Conservation (phyloP, 2,329 filamentous ascomycete species). For the Exophiala viscosa region DNA sequence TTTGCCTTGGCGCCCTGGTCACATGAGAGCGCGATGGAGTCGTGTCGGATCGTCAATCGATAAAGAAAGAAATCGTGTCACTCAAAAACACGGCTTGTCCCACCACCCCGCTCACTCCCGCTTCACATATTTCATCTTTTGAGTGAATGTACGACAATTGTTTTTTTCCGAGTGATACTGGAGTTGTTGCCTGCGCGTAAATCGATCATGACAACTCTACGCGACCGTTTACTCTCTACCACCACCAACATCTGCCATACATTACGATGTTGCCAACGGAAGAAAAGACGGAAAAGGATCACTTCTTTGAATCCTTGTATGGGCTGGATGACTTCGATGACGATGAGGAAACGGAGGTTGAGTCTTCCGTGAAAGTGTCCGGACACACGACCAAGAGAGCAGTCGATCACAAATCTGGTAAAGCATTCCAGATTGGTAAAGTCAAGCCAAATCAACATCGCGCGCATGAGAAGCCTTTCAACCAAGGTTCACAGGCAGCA, state of each 20-base stretch:
- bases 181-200: not conserved
- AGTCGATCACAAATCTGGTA: not conserved
- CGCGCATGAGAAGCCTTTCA: too few species aligned
- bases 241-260: not conserved
- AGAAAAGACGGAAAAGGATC: slow-evolving; percentile 24
- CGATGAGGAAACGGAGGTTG: slow-evolving; percentile 29
- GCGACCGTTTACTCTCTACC: not conserved
- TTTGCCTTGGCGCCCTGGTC: not conserved
- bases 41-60: slow-evolving; percentile 5
- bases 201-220: not conserved
- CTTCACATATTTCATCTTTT: slow-evolving; percentile 3
- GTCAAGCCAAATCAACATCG: too few species aligned
- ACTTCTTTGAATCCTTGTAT: slow-evolving; percentile 25
- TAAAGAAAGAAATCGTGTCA: slow-evolving; percentile 6
- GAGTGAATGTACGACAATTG: slow-evolving; percentile 1
- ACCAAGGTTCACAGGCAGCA: too few species aligned
- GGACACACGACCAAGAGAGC: not conserved
- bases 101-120: slow-evolving; percentile 16
- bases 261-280: slow-evolving; percentile 15
- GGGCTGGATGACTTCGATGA: slow-evolving; percentile 28
- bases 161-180: not conserved
- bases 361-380: not conserved
- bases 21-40: slow-evolving; percentile 15
- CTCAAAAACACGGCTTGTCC: slow-evolving; percentile 1
- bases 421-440: too few species aligned